A percentile compares a stretch with the other conserved stretches of the same genome.
Conservation (phyloP, 495 filamentous ascomycete genomes). For the Neurospora sp. region DNA sequence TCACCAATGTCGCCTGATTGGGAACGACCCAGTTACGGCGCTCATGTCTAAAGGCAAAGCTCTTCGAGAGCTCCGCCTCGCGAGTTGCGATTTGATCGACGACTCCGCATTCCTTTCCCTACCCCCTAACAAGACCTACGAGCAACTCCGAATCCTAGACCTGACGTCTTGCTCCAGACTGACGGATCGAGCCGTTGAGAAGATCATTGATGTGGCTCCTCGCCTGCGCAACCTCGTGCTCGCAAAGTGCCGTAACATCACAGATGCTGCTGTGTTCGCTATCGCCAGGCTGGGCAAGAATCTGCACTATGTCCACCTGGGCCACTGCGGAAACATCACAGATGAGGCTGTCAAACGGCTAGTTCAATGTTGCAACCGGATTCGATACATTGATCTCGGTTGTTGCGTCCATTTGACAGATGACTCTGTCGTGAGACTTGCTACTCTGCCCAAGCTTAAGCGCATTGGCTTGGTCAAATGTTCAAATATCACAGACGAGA, state of each 20-base stretch:
- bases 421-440: conserved; percentile 71
- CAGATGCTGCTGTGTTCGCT: conserved; percentile 76
- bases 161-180: conserved; percentile 78
- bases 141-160: conserved; percentile 86
- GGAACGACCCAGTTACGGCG: conserved; percentile 67
- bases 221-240: conserved; percentile 86
- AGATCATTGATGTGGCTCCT: conserved; percentile 76
- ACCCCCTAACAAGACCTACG: conserved; percentile 57
- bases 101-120: conserved; percentile 79
- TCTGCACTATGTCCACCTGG: conserved; percentile 89
- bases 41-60: conserved; percentile 66
- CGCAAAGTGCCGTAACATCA: conserved; percentile 87
- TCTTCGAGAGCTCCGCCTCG: conserved; percentile 79
- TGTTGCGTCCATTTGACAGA: conserved; percentile 92
- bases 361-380: conserved; percentile 79
- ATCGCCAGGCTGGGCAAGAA: conserved; percentile 91
- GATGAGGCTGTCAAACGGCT: conserved; percentile 76
- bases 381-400: conserved; percentile 93
- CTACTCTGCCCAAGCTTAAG: conserved; percentile 81
- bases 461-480: conserved; percentile 96
- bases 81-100: conserved; percentile 71
- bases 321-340: conserved; percentile 85
- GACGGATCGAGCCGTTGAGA: conserved; percentile 76
- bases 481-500: conserved; percentile 73
- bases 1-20: conserved; percentile 71